A percentile compares a stretch with the other conserved stretches of the same genome.
Conservation (phyloP, 1,139 yeast species). For the Suhomyces bokatorum region DNA sequence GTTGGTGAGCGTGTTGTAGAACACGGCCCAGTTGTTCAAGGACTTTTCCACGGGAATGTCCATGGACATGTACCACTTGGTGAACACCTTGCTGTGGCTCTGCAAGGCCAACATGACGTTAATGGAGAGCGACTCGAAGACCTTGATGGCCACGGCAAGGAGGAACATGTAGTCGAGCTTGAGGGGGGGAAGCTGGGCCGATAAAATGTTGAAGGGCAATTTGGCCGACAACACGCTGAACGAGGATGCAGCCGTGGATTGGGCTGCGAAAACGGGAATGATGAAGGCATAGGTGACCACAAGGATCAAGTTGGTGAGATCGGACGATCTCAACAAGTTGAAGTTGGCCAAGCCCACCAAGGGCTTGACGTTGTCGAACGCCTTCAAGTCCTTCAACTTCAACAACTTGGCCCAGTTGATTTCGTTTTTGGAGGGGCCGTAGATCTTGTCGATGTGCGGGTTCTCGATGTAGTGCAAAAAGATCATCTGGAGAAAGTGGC, state of each 20-base stretch:
- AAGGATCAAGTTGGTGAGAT: slow-evolving; percentile 55
- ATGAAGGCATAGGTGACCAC: slow-evolving; percentile 44
- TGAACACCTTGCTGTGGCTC: slow-evolving; percentile 63
- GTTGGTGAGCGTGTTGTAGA: slow-evolving; percentile 57
- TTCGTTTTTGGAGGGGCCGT: slow-evolving; percentile 50
- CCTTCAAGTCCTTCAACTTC: slow-evolving; percentile 46
- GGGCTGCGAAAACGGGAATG: slow-evolving; percentile 44
- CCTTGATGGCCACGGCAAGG: slow-evolving; percentile 52
- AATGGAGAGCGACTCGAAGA: slow-evolving; percentile 54
- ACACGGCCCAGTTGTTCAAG: slow-evolving; percentile 72
- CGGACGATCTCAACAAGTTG: slow-evolving; percentile 65
- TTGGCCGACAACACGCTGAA: too few species aligned
- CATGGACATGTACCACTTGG: slow-evolving; percentile 64
- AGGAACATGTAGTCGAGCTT: slow-evolving; percentile 34
- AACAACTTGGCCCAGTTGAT: slow-evolving; percentile 36
- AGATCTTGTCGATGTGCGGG: slow-evolving; percentile 85
- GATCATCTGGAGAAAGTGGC: slow-evolving; percentile 78
- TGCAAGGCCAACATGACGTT: slow-evolving; percentile 59
- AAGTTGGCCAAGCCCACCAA: slow-evolving; percentile 66
- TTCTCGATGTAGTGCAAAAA: slow-evolving; percentile 78
- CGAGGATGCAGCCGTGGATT: slow-evolving; percentile 18
- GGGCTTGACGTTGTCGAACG: slow-evolving; percentile 51
- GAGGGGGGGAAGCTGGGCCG: slow-evolving; percentile 3
- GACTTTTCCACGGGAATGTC: slow-evolving; percentile 71
- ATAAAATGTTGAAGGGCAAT: slow-evolving; percentile 8